Percentiles rank a stretch among this genome's conserved stretches.
phyloP scores from a whole-genome alignment of 2,329 filamentous ascomycete genomes.

The Cercospora nicotianae region DNA sequence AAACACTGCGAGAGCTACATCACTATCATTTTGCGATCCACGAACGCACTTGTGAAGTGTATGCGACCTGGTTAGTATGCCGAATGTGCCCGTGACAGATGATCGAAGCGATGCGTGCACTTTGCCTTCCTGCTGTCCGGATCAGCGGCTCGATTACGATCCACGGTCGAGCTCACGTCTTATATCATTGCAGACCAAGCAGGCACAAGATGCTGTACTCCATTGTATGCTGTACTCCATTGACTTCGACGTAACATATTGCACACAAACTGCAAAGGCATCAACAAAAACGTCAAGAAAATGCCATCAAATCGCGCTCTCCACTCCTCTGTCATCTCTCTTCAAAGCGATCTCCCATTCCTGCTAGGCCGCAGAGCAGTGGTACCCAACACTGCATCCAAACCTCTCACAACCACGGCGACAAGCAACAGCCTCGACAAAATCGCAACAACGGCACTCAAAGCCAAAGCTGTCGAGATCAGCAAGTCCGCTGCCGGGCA shows the following conservation, averaged over 20 bases:
- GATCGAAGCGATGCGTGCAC: background rate
- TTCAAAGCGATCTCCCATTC: constrained; percentile 16
- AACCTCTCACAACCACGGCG: background rate
- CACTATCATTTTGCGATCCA: background rate
- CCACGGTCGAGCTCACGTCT: background rate
- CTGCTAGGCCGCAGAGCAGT: constrained; percentile 12
- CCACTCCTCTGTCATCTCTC: constrained; percentile 15
- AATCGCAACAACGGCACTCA: constrained; percentile 10
- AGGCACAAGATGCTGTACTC: background rate
- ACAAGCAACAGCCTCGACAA: background rate
- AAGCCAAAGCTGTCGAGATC: constrained; percentile 10
- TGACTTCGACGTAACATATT: background rate
- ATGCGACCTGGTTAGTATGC: background rate
- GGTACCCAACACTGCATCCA: background rate
- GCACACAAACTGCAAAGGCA: background rate
- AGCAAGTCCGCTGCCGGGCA: background rate
- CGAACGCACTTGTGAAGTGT: background rate
- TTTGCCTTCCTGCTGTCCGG: background rate
- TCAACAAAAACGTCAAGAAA: background rate
- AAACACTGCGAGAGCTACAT: background rate
- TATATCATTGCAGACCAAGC: background rate
- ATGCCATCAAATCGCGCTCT: constrained; percentile 13
- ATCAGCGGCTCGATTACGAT: background rate
- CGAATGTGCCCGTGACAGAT: background rate
- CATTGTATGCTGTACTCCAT: background rate